Conservation (phyloP, 106 monocot species). For the Xerophyta viscosa region DNA sequence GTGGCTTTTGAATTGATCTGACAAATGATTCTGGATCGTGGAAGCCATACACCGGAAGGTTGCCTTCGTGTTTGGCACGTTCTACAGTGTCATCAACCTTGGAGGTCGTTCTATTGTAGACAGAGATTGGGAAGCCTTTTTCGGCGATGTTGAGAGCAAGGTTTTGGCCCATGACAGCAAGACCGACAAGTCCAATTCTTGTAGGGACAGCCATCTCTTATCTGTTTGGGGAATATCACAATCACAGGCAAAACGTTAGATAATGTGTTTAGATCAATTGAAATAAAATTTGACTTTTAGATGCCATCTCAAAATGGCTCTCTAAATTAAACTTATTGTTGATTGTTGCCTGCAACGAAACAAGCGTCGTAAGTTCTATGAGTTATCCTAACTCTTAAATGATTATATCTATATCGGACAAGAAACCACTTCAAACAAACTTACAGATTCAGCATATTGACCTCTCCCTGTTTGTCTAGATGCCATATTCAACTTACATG, state of each 20-base stretch:
- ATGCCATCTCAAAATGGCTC: no score
- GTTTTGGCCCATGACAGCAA: constrained; percentile 59
- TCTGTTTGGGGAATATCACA: neutral
- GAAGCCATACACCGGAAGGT: constrained; percentile 45
- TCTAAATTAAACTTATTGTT: no score
- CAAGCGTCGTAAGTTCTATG: no score
- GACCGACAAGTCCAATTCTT: constrained; percentile 49
- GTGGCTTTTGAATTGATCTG: constrained; percentile 43
- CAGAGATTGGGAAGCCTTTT: constrained; percentile 51
- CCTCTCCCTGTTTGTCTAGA: no score
- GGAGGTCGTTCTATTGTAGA: constrained; percentile 49
- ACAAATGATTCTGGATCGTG: constrained; percentile 38
- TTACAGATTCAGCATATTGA: no score
- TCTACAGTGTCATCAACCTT: constrained; percentile 50
- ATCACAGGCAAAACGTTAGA: neutral
- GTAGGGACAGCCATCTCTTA: constrained; percentile 30
- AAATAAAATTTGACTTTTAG: no score
- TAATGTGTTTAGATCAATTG: no score
- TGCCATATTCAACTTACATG: no score
- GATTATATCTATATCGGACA: no score
- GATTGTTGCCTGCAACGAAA: no score
- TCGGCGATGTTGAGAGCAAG: constrained; percentile 58
- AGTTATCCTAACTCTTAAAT: no score
- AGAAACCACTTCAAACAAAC: no score
- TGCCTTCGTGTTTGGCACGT: constrained; percentile 39